A percentile compares a stretch with the other conserved stretches of the same genome.
phyloP scores from a whole-genome alignment of 306 rosid species.

The Acacia confusa region DNA sequence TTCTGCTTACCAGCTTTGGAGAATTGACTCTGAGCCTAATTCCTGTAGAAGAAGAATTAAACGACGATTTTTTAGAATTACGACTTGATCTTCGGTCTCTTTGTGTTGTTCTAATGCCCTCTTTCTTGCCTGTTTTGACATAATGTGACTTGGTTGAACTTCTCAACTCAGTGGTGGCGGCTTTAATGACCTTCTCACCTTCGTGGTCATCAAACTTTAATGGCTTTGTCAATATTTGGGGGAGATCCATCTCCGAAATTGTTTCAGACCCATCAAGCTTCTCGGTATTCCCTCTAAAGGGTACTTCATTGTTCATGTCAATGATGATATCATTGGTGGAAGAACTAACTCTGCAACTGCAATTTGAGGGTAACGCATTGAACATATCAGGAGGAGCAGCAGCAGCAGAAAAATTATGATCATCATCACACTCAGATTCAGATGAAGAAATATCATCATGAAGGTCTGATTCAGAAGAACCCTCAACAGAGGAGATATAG shows the following conservation, averaged over 20 bases:
- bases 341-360: constrained; percentile 68
- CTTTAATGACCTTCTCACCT: constrained; percentile 23
- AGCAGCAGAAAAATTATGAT: constrained; percentile 31
- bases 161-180: constrained; percentile 15
- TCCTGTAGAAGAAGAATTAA: constrained; percentile 55
- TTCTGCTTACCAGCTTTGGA: constrained; percentile 67
- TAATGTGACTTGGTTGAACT: constrained; percentile 45
- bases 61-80: constrained; percentile 37
- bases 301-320: constrained; percentile 59
- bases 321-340: constrained; percentile 75
- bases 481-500: constrained; percentile 52
- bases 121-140: constrained; percentile 41
- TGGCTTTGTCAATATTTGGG: constrained; percentile 64
- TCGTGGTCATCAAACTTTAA: constrained; percentile 39
- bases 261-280: constrained; percentile 46
- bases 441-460: constrained; percentile 53
- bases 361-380: constrained; percentile 49
- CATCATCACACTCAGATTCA: constrained; percentile 51
- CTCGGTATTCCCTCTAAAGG: constrained; percentile 41
- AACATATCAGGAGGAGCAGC: constrained; percentile 37
- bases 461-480: constrained; percentile 47
- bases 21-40: constrained; percentile 68
- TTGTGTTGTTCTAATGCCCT: constrained; percentile 30
- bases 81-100: constrained; percentile 36
- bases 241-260: constrained; percentile 56